Base-by-base conservation (phyloP, 805 yeast species). In the Nakazawaea molendinolei region DNA sequence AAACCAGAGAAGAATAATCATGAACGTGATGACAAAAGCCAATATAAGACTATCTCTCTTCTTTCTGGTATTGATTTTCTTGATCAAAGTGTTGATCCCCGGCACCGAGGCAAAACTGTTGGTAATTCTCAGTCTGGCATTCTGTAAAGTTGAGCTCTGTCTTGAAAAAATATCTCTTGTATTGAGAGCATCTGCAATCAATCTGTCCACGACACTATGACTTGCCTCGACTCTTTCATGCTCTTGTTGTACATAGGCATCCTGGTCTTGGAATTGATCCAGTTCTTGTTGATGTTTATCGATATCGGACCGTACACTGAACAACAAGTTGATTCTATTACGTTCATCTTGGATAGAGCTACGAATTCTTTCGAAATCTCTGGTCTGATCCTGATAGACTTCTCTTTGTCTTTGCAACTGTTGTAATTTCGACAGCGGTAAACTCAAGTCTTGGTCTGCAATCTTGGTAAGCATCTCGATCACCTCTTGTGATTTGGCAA, bases 31-130 rank as follows among this genome's bases (percentile, higher is more conserved):
- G 34, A 92, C 69, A 3, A 69, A 47, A 1, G 95, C 90, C 51
- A 90, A 59, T n/a, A 90, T 81, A 20, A 90, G 54, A 16, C 94
- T 79, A 56, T 92, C 95, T 39, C 96, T 75, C 62, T 79, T 84
- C 57, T 89, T 80, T 50, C 97, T 71, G 3, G 95, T 80, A 55
- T 87, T 87, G 46, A 90, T 89, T 56, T 80, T 82, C 8, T 79
- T 63, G 21, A 90, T 74, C 38, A 90, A 55, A 6, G 74, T 73
- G 52, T 80, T 83, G 31, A 90, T 62, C 1, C 97, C 97, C 0
- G 98, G 98, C 33, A 92, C 71, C 25, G 71, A 63, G 49, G 74
- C 74, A 31, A 87, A 60, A 1, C 84, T 66, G 28, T 69, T 69
- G 41, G 76, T 65, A 38, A 89, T 62, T 40, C 75, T 69, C 39